phyloP scores from a whole-genome alignment of 352 stramenopile species.

The Pythium grandisporangium region DNA sequence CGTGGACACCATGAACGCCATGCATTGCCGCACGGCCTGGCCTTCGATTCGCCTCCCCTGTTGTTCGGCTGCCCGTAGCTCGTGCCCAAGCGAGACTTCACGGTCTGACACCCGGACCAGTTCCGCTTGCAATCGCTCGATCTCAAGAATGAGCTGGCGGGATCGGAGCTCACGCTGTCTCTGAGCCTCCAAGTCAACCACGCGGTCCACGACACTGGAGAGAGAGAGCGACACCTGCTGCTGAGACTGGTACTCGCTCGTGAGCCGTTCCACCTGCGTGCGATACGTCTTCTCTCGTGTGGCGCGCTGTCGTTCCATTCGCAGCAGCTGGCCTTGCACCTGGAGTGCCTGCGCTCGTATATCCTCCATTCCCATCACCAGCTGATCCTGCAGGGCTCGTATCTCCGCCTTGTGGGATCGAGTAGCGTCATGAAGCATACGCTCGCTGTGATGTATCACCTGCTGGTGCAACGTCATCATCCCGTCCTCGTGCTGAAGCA shows the following conservation, averaged over 20 bases:
- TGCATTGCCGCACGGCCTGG: conserved; percentile 26
- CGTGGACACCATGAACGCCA: conserved; percentile 30
- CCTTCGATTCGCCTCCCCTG: conserved; percentile 26
- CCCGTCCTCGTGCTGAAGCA: conserved; percentile 43
- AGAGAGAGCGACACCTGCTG: conserved; percentile 20
- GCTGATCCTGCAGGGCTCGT: conserved; percentile 11
- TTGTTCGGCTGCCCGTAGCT: conserved; percentile 5
- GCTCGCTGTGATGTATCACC: conserved; percentile 13
- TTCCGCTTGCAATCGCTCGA: conserved; percentile 21
- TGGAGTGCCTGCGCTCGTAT: conserved; percentile 13
- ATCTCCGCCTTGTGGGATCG: too few relatives aligned
- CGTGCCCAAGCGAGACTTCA: neutral
- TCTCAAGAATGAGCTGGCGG: conserved; percentile 19
- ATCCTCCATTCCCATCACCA: conserved; percentile 39
- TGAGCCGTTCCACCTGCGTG: conserved; percentile 10
- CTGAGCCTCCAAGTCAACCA: conserved; percentile 36
- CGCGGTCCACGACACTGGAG: conserved; percentile 23
- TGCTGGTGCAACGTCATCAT: conserved; percentile 13
- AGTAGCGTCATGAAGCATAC: neutral
- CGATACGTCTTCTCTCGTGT: conserved; percentile 4
- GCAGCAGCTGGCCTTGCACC: conserved; percentile 6
- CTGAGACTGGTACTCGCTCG: conserved; percentile 10
- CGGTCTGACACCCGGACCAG: conserved; percentile 1
- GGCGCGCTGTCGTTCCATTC: neutral
- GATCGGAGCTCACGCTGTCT: conserved; percentile 5